Conservation (phyloP, 2,329 filamentous ascomycete species). For the Aspergillus sp. region DNA sequence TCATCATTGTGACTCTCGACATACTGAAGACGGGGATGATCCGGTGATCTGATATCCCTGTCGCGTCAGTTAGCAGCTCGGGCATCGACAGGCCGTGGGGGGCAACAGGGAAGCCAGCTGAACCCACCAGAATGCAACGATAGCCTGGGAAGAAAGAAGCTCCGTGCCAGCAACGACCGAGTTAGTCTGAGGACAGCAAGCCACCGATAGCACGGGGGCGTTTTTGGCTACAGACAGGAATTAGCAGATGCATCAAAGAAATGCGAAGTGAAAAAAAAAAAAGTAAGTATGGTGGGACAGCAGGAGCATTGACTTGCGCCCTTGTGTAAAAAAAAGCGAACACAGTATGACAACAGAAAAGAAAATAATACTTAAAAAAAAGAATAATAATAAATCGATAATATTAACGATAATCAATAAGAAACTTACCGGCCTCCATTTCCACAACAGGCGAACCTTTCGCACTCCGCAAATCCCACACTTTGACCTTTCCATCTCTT, state of each 20-base stretch:
- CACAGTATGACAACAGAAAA: not conserved
- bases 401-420: not conserved
- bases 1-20: slow-evolving; percentile 53
- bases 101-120: not conserved
- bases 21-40: slow-evolving; percentile 32
- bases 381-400: not conserved
- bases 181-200: slow-evolving; percentile 42
- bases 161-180: slow-evolving; percentile 55
- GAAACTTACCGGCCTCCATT: slow-evolving; percentile 31
- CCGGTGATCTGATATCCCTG: slow-evolving; percentile 41
- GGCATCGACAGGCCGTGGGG: not conserved
- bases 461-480: slow-evolving; percentile 36
- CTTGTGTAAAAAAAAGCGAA: slow-evolving; percentile 1
- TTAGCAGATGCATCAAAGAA: slow-evolving; percentile 2
- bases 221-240: slow-evolving; percentile 37
- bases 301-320: not conserved
- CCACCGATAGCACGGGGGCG: slow-evolving; percentile 50
- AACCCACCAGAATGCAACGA: slow-evolving; percentile 39
- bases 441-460: slow-evolving; percentile 25
- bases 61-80: slow-evolving; percentile 21
- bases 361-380: not conserved
- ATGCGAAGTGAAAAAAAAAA: too few relatives aligned
- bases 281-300: not conserved
- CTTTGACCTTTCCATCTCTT: slow-evolving; percentile 36
- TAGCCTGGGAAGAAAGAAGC: slow-evolving; percentile 39